phyloP scores from a whole-genome alignment of 129 eudicot genomes.

The Tanacetum coccineum region DNA sequence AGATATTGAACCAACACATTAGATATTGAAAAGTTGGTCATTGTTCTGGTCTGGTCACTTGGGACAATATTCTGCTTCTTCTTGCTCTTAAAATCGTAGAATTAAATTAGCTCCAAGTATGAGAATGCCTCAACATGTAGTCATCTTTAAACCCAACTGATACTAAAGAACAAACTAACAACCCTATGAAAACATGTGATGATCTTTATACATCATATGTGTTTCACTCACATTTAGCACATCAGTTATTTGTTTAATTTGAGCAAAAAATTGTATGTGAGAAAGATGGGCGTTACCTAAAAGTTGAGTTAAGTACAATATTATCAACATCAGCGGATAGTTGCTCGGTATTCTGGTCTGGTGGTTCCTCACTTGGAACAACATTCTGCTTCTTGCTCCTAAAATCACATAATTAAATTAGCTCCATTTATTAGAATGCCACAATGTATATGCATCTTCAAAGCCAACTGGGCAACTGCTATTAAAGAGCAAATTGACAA shows the following conservation, averaged over 20 bases:
- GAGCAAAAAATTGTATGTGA: no score
- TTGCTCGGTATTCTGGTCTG: constrained; percentile 24
- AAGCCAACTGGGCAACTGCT: no score
- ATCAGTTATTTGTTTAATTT: no score
- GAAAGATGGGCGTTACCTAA: neutral
- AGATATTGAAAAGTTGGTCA: no score
- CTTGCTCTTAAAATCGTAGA: no score
- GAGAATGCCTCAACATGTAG: neutral
- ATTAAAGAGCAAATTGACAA: neutral
- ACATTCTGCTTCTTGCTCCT: constrained; percentile 48
- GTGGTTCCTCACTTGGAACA: constrained; percentile 25
- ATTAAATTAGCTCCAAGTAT: constrained; percentile 12
- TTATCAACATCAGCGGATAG: neutral
- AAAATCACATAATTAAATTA: constrained; percentile 17
- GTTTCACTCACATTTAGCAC: no score
- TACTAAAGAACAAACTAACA: neutral
- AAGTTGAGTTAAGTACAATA: no score
- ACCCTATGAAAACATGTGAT: neutral
- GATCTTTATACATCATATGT: neutral
- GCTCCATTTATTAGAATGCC: constrained; percentile 9
- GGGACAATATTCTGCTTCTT: no score
- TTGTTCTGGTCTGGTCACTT: no score
- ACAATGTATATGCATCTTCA: neutral
- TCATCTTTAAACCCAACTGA: constrained; percentile 1
- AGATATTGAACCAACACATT: no score